phyloP scores from a whole-genome alignment of 1,284 basidiomycete species.

The Malassezia pachydermatis region DNA sequence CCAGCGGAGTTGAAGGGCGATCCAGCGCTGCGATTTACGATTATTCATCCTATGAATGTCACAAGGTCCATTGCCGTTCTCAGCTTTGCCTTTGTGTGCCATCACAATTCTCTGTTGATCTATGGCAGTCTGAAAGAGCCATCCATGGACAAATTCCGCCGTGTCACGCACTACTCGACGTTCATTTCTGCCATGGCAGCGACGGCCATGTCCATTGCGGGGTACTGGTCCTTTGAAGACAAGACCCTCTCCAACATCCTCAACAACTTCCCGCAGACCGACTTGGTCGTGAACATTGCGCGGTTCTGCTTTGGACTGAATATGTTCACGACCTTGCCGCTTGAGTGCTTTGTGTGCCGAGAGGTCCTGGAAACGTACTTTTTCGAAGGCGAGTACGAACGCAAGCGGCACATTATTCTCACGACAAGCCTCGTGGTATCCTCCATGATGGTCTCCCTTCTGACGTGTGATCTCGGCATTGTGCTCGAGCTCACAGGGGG shows the following conservation, averaged over 20 bases:
- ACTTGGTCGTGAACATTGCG: conserved; percentile 58
- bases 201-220: conserved; percentile 66
- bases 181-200: conserved; percentile 40
- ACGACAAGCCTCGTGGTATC: conserved; percentile 73
- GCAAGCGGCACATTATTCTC: conserved; percentile 70
- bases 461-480: conserved; percentile 91
- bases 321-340: conserved; percentile 91
- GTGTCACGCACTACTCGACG: conserved; percentile 64
- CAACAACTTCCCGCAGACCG: conserved; percentile 46
- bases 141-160: conserved; percentile 93
- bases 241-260: conserved; percentile 59
- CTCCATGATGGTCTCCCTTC: conserved; percentile 73
- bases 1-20: conserved; percentile 65
- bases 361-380: conserved; percentile 55
- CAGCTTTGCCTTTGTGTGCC: conserved; percentile 48
- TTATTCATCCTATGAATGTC: conserved; percentile 61
- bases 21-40: conserved; percentile 68
- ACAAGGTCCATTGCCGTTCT: conserved; percentile 45
- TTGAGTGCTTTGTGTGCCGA: conserved; percentile 86
- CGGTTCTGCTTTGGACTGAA: conserved; percentile 91
- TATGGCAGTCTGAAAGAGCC: conserved; percentile 86
- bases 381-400: conserved; percentile 31
- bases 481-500: conserved; percentile 96
- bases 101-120: conserved; percentile 54
- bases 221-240: conserved; percentile 84